Evolutionary conservation across 2,329 filamentous ascomycete species (phyloP), one percentile per base, ranked within the genome.

Genomic region (Fusarium sp.): DNA sequence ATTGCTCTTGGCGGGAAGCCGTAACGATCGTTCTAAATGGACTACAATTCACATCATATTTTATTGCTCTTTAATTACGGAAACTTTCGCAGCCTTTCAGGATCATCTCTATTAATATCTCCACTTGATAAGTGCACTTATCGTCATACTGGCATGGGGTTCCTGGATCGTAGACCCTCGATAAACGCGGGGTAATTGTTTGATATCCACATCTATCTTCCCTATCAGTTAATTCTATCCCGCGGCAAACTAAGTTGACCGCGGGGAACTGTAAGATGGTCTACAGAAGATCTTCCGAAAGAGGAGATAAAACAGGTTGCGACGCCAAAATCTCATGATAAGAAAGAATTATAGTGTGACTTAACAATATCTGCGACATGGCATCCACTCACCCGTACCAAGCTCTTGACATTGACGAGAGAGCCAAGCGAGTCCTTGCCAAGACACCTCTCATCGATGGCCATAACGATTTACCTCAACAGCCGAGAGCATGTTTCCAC

Each of bases 111-210:
- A 6, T 30, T 4, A 4, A 12, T 8, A 40, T 16, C 47, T 20
- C 47, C 33, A 50, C 23, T 16, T 30, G 23, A 16, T 36, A 36
- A 26, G 4, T 34, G 8, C 16, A 36, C 12, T n/a, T 2, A 40
- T 51, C 47, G 34, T 51, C 36, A 51, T 40, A 5, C 20, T 15
- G 40, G 47, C 33, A 16, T 51, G 7, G 13, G 8, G 15, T 38
- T 13, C 16, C 47, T 4, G 11, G 52, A 31, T 13, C 30, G 40
- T 28, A 15, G 52, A 31, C 10, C 23, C 41, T 28, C 13, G 34
- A 58, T 60, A 49, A 41, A 61, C 57, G 54, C 54, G 53, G 54
- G 53, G 50, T 42, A 53, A 18, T 34, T 16, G 1, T 8, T 31
- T 0, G 11, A 28, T 44, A 51, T 30, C 47, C 47, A 51, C 47